phyloP scores from a whole-genome alignment of 371 early-diverging fungal genomes.

The Rhizopus microsporus region DNA sequence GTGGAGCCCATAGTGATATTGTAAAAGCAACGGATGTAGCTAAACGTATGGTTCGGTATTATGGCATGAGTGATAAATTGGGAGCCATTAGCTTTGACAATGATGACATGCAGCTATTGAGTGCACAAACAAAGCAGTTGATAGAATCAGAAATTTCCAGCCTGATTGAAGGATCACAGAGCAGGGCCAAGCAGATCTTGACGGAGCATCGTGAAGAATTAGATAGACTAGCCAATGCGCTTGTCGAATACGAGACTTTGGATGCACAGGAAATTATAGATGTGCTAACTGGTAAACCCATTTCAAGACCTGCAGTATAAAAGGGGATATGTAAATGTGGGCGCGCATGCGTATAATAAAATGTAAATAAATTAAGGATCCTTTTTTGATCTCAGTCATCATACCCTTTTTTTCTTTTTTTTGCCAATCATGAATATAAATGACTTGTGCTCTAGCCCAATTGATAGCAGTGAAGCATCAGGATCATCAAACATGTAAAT shows the following conservation, averaged over 20 bases:
- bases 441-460: neutral
- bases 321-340: neutral
- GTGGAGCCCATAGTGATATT: constrained; percentile 92
- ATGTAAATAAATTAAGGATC: neutral
- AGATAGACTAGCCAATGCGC: constrained; percentile 87
- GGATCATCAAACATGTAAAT: neutral
- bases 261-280: constrained; percentile 83
- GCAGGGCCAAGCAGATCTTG: constrained; percentile 73
- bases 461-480: too few relatives aligned
- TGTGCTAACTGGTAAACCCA: constrained; percentile 71
- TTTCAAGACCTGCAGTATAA: constrained; percentile 35
- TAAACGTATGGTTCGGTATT: constrained; percentile 87
- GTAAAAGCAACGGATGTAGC: constrained; percentile 91
- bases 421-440: neutral
- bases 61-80: constrained; percentile 94
- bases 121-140: constrained; percentile 70
- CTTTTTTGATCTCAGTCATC: neutral
- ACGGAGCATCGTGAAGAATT: constrained; percentile 81
- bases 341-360: neutral
- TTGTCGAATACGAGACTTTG: constrained; percentile 94
- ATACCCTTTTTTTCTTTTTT: neutral
- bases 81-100: constrained; percentile 64
- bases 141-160: constrained; percentile 86
- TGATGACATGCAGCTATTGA: constrained; percentile 74
- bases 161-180: constrained; percentile 64